Evolutionary conservation across 352 stramenopile genomes (phyloP).

Genomic region (Globisporangium mamillatum): DNA sequence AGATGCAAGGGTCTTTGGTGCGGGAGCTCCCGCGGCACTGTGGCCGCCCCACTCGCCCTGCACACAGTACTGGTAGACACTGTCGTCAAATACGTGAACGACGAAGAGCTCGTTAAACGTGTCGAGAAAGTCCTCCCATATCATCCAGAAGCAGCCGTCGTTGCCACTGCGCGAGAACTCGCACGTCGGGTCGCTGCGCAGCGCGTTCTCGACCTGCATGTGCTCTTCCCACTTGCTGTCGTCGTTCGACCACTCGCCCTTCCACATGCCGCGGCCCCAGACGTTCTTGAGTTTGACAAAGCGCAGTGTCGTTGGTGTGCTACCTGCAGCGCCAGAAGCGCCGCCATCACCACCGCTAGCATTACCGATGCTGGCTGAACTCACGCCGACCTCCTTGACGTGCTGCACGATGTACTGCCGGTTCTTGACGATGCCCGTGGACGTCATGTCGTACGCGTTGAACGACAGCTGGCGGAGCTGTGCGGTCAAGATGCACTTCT

Average conservation of each 20-base stretch:
- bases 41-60: conserved; percentile 45
- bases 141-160: conserved; percentile 85
- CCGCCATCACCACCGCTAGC: background rate
- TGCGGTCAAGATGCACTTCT: conserved; percentile 60
- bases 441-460: conserved; percentile 54
- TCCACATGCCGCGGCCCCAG: conserved; percentile 78
- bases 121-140: conserved; percentile 72
- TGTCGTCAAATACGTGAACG: conserved; percentile 33
- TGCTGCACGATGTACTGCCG: conserved; percentile 72
- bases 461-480: conserved; percentile 73
- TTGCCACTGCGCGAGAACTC: conserved; percentile 66
- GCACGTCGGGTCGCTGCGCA: conserved; percentile 54
- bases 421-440: conserved; percentile 72
- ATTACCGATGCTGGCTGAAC: conserved; percentile 6
- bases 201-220: conserved; percentile 60
- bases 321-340: background rate
- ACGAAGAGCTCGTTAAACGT: conserved; percentile 74
- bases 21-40: conserved; percentile 29
- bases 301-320: conserved; percentile 29
- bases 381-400: conserved; percentile 51
- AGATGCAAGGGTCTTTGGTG: conserved; percentile 13
- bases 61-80: conserved; percentile 55
- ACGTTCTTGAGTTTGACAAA: conserved; percentile 84
- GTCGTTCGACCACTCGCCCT: conserved; percentile 80
- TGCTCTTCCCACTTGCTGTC: conserved; percentile 86